These are phyloP conservation scores for Recurvomyces mirabilis DNA, from an alignment of 495 filamentous ascomycete genomes.

Conservation along the genomic window DNA sequence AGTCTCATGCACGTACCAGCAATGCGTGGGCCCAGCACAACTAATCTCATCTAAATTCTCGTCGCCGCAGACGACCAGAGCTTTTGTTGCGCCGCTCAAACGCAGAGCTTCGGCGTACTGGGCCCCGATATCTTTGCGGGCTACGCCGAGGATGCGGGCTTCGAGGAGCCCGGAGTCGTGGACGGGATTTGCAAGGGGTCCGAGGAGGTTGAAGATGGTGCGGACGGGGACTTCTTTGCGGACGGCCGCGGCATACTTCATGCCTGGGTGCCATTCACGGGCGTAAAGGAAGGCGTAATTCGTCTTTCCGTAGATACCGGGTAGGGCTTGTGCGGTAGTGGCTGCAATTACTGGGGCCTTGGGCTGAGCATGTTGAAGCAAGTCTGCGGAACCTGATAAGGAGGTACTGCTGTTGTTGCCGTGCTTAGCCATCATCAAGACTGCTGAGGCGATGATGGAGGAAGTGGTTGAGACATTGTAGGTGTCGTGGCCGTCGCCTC, in stretches of 20 bases:
- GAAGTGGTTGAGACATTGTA: slow-evolving; percentile 96
- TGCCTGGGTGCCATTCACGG: slow-evolving; percentile 89
- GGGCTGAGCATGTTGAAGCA: slow-evolving; percentile 59
- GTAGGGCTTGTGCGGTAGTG: slow-evolving; percentile 57
- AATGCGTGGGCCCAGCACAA: slow-evolving; percentile 73
- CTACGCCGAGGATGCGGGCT: slow-evolving; percentile 82
- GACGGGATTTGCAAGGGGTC: slow-evolving; percentile 81
- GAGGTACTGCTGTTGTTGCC: slow-evolving; percentile 94
- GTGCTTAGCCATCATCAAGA: slow-evolving; percentile 81
- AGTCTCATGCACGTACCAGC: slow-evolving; percentile 61
- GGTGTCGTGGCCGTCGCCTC: slow-evolving; percentile 90
- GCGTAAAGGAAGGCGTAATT: slow-evolving; percentile 97
- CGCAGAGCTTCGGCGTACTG: slow-evolving; percentile 78
- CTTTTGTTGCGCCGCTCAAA: slow-evolving; percentile 67
- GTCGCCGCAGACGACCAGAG: slow-evolving; percentile 82
- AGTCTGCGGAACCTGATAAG: slow-evolving; percentile 87
- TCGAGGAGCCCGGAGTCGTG: slow-evolving; percentile 58
- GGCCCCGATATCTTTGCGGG: slow-evolving; percentile 69
- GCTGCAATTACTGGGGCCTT: slow-evolving; percentile 59
- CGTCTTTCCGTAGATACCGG: slow-evolving; percentile 56
- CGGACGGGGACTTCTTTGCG: slow-evolving; percentile 76
- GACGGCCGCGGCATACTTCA: slow-evolving; percentile 73
- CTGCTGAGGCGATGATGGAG: slow-evolving; percentile 77
- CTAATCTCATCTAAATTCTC: slow-evolving; percentile 94
- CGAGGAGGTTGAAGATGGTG: slow-evolving; percentile 93